Evolutionary conservation across 768 basidiomycete genomes (phyloP), one percentile per base, ranked within the genome.

Genomic region (Cystobasidiopsis lactophilus): DNA sequence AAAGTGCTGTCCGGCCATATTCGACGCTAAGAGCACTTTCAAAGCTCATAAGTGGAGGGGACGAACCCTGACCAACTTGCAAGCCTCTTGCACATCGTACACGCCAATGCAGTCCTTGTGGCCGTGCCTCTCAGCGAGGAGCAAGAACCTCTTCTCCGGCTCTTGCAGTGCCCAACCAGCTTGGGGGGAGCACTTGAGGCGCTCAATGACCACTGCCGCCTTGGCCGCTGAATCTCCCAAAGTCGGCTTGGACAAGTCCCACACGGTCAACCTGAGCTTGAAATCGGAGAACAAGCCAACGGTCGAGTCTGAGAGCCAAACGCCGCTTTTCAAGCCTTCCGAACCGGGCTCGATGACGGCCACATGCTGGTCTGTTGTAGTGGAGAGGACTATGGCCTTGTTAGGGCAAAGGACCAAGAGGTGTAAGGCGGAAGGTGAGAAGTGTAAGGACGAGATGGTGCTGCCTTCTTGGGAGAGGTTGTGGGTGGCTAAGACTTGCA

Each of bases 51-150:
- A n/a, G n/a, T n/a, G n/a, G n/a, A n/a, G 31, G n/a, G 19, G 13
- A 45, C 53, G 10, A n/a, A 54, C 54, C 9, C 51, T 41, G 0
- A 56, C 3, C 14, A 55, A 43, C 9, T 52, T 27, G 30, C 33
- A 45, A 10, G 33, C 39, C 3, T 24, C 29, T 30, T 52, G 26
- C 41, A 40, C 16, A 40, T 68, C 66, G 52, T 71, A 71, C 10
- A 71, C 54, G 9, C 65, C 65, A 0, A 71, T 45, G 11, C 58
- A 57, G 31, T 69, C 68, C 50, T 65, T 65, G 1, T 61, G 60
- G 16, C 55, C 23, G 51, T 69, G 69, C 13, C 64, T 59, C 50
- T 70, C 69, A 3, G 59, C 62, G 2, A 69, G 46, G 23, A 65
- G 67, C 29, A 69, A 52, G 53, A 67, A 67, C 3, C 59, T 58